Percentiles rank a stretch among this genome's conserved stretches.
These are phyloP conservation scores for Solanum tarijense DNA, from an alignment of 257 asterid species.

Conservation along the genomic window DNA sequence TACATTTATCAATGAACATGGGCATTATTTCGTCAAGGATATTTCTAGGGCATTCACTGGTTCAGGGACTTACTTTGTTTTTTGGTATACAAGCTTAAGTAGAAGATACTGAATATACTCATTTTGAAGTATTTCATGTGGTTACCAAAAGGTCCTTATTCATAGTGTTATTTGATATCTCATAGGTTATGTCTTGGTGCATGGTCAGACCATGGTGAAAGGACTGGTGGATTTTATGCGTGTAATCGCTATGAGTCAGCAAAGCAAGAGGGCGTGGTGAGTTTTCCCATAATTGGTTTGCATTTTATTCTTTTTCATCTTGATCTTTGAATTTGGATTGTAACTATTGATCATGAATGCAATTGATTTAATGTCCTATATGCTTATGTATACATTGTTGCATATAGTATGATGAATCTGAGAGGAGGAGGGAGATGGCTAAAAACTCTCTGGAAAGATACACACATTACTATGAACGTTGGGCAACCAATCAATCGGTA, in stretches of 20 bases:
- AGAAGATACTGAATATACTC: neutral
- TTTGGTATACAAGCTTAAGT: neutral
- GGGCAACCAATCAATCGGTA: conserved; percentile 99
- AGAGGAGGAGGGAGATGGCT: conserved; percentile 99
- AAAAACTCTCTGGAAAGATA: conserved; percentile 98
- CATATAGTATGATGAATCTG: conserved; percentile 87
- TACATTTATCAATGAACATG: neutral
- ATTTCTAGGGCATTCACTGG: neutral
- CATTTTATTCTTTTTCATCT: neutral
- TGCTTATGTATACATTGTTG: conserved; percentile 2
- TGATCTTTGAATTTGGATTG: neutral
- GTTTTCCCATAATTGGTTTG: neutral
- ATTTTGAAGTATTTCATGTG: neutral
- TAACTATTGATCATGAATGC: neutral
- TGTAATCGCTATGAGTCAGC: conserved; percentile 99
- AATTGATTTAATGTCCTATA: neutral
- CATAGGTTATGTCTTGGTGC: conserved; percentile 91
- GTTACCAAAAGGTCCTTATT: neutral
- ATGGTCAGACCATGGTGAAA: conserved; percentile 98
- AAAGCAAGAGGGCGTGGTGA: conserved; percentile 97
- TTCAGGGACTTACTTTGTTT: neutral
- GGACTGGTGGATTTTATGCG: conserved; percentile 98
- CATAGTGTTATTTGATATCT: neutral
- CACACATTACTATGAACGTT: conserved; percentile 98
- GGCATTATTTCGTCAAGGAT: neutral